Base-by-base conservation (phyloP, 176 grass and related monocot genomes). In the Aegilops speltoides region DNA sequence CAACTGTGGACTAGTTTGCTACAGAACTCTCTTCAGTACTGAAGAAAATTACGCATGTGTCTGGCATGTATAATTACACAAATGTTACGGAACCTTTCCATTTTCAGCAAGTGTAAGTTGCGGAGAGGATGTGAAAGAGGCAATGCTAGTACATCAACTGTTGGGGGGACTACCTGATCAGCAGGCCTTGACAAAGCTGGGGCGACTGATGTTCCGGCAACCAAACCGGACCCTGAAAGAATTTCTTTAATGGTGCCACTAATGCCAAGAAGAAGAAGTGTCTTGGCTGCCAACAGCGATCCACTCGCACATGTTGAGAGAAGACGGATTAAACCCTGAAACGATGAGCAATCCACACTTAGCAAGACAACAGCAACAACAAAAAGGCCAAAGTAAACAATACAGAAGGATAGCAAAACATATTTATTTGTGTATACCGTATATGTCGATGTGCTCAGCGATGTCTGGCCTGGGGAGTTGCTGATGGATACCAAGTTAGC, bases 181-280 rank as follows among this genome's bases (percentile, higher is more conserved):
- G 91, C 83, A 80, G 96, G 96, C 83, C 93, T 93, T 16, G 93
- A 91, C 68, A 95, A 65, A 80, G 93, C 91, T 86, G 96, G 91
- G 13, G 89, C 87, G 20, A 92, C 88, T 28, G 88, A 89, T 73
- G 89, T 10, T 81, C 96, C 93, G 46, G 93, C 24, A 87, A 95
- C 82, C 74, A 98, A 85, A 33, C 86, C 84, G 64, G 96, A 93
- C 29, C 91, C 89, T 50, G 87, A 93, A 74, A 98, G 93, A 52
- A 98, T 95, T 28, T 98, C 95, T 87, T 95, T 98, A 68, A 98
- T 89, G 65, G 93, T 98, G 76, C 95, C 78, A 28, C 89, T 98
- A 75, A 98, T 92, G 80, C 88, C 93, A 82, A 95, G 83, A 82
- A 98, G 91, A n/a, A 98, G 85, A 32, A 98, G 91, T 73, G 91